Evolutionary conservation across 768 basidiomycete genomes (phyloP).

Genomic region (Mycena polygramma): DNA sequence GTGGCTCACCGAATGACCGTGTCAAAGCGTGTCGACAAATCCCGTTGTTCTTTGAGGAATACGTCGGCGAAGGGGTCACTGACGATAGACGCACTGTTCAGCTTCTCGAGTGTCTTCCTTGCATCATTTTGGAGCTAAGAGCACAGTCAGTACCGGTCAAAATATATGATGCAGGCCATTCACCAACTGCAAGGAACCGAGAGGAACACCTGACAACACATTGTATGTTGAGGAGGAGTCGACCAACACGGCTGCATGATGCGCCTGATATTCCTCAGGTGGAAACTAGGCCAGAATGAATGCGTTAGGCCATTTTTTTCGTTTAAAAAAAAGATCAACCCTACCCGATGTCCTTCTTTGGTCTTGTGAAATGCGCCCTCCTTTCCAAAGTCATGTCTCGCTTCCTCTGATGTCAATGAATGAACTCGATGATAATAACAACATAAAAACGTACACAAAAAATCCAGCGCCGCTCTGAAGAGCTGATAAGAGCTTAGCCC

Average conservation of each 20-base stretch:
- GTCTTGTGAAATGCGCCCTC: constrained; percentile 72
- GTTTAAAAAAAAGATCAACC: constrained; percentile 34
- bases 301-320: too few relatives aligned
- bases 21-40: constrained; percentile 79
- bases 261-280: constrained; percentile 66
- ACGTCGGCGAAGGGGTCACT: constrained; percentile 77
- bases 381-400: constrained; percentile 75
- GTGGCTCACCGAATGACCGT: constrained; percentile 68
- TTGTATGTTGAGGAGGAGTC: constrained; percentile 86
- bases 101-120: constrained; percentile 71
- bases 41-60: constrained; percentile 81
- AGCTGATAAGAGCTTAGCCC: constrained; percentile 93
- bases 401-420: constrained; percentile 52
- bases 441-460: constrained; percentile 70
- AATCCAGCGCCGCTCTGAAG: constrained; percentile 87
- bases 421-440: background rate
- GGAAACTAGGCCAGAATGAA: constrained; percentile 59
- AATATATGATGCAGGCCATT: constrained; percentile 37
- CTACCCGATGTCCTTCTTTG: constrained; percentile 66
- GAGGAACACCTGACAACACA: constrained; percentile 79
- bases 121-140: constrained; percentile 83
- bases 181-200: constrained; percentile 85
- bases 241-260: constrained; percentile 74
- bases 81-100: constrained; percentile 62
- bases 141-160: background rate